Evolutionary conservation across 208 protist species (phyloP).

Genomic region (Acanthamoeba castellanii): DNA sequence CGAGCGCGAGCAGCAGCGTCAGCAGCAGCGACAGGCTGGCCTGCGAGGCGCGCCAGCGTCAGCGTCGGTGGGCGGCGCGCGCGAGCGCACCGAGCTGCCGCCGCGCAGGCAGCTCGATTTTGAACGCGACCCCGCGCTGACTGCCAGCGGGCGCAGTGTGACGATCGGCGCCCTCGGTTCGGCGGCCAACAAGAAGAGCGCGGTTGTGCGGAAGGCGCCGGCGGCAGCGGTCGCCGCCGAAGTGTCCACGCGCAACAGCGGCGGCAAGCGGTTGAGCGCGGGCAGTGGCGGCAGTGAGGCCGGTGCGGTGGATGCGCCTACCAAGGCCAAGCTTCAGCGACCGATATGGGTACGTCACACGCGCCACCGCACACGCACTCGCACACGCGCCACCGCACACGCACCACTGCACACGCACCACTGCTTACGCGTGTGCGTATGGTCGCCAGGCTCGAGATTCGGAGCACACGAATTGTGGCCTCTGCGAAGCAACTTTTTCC

Average conservation of each 20-base stretch:
- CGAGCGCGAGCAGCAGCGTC: background rate
- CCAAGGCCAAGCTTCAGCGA: background rate
- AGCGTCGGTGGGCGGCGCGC: background rate
- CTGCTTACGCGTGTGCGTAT: background rate
- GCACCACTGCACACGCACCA: background rate
- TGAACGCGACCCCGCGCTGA: background rate
- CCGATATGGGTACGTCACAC: background rate
- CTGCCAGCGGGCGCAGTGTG: background rate
- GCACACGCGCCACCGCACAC: background rate
- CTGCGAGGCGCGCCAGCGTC: background rate
- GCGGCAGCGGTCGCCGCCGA: background rate
- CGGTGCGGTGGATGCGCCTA: background rate
- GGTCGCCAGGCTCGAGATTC: background rate
- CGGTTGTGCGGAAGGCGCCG: background rate
- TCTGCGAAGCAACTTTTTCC: constrained; percentile 2
- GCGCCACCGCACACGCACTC: background rate
- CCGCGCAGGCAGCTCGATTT: background rate
- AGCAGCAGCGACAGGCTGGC: background rate
- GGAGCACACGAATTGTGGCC: constrained; percentile 1
- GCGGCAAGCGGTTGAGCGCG: background rate
- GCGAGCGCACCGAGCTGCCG: background rate
- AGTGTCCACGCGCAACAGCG: background rate
- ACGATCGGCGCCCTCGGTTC: background rate
- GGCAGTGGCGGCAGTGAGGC: background rate
- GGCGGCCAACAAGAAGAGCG: background rate